Percentiles rank a stretch among this genome's conserved stretches.
Conservation (phyloP, 306 rosid species). For the Albizia julibrissin region DNA sequence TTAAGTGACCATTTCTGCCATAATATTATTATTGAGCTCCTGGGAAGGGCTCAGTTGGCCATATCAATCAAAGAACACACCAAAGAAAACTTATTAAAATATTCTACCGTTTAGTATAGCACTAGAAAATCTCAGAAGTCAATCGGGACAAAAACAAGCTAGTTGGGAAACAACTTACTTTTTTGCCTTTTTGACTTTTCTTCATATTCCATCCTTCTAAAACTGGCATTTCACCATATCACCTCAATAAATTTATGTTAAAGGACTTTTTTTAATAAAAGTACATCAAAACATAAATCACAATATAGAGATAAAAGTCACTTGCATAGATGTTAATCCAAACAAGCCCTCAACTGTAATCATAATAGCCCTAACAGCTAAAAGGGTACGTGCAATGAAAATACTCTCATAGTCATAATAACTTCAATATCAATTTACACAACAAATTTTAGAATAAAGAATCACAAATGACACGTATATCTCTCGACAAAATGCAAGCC, state of each 20-base stretch:
- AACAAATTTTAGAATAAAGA: conserved; percentile 16
- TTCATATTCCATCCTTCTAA: too few species aligned
- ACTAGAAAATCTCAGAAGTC: too few species aligned
- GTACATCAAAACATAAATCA: too few species aligned
- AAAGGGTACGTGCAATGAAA: background rate
- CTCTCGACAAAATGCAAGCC: background rate
- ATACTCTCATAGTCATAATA: background rate
- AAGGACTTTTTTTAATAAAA: too few species aligned
- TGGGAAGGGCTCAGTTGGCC: background rate
- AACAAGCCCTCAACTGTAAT: background rate
- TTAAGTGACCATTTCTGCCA: background rate
- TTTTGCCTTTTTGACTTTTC: too few species aligned
- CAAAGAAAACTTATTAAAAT: background rate
- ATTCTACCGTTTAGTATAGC: background rate
- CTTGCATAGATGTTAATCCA: too few species aligned
- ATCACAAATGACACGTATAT: background rate
- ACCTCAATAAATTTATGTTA: too few species aligned
- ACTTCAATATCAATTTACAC: background rate
- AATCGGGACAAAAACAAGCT: too few species aligned
- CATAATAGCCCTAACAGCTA: background rate
- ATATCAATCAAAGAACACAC: background rate
- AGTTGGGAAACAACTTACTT: too few species aligned
- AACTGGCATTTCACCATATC: too few species aligned
- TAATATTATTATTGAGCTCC: background rate
- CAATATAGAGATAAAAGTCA: too few species aligned